Evolutionary conservation across 2,329 filamentous ascomycete genomes (phyloP).

Genomic region (Calonectria hawksworthii): DNA sequence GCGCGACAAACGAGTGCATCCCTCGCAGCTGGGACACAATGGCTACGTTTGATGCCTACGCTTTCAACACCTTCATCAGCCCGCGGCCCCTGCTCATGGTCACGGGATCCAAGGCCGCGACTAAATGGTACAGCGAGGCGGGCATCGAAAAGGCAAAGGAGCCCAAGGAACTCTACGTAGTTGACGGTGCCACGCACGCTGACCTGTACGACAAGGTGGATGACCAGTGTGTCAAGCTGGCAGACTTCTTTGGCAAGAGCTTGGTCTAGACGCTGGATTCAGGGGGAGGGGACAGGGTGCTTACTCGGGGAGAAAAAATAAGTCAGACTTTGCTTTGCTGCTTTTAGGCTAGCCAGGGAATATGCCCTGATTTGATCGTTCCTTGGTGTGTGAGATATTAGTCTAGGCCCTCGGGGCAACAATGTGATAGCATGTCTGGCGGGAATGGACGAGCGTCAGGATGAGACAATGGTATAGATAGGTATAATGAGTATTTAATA

Average conservation of each 20-base stretch:
- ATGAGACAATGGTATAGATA: not conserved
- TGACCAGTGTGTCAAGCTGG: conserved; percentile 27
- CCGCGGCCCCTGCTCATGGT: conserved; percentile 27
- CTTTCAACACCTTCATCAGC: conserved; percentile 17
- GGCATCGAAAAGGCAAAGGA: conserved; percentile 28
- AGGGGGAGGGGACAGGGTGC: not conserved
- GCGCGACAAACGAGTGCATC: conserved; percentile 12
- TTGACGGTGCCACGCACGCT: conserved; percentile 32
- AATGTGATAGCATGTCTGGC: not conserved
- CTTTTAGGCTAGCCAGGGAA: not conserved
- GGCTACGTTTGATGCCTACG: conserved; percentile 16
- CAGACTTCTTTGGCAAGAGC: conserved; percentile 28
- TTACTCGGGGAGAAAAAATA: not conserved
- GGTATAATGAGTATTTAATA: not conserved
- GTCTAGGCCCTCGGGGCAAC: not conserved
- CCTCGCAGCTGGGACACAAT: conserved; percentile 20
- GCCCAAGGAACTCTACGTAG: conserved; percentile 34
- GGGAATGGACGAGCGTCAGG: not conserved
- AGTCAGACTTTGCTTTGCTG: not conserved
- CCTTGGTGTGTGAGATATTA: no score
- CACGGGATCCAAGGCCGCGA: conserved; percentile 10
- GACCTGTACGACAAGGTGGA: conserved; percentile 36
- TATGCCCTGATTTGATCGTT: not conserved
- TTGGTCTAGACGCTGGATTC: not conserved
- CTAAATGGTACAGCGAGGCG: conserved; percentile 21